Evolutionary conservation across 257 asterid species (phyloP), one percentile per base, ranked within the genome.

Genomic region (Ajuga chamaepitys): DNA sequence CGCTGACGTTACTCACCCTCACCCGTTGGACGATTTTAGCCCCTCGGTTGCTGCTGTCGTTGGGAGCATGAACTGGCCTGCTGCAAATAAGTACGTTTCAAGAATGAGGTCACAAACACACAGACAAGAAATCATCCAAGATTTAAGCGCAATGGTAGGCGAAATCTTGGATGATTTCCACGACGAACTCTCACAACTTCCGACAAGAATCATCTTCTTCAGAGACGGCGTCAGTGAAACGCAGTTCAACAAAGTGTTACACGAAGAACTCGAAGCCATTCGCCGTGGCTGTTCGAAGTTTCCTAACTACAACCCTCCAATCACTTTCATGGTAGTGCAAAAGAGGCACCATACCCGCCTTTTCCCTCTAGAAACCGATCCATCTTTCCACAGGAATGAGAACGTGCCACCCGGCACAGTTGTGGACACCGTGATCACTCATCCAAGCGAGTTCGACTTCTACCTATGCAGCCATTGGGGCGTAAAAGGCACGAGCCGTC

Each of bases 171-270:
- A 83, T 5, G 99, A 90, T 32, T 94, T 94, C 66, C 55, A 46
- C 0, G 77, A 72, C 1, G 95, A 90, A 42, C 81, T 73, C 24
- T 77, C 82, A 0, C 25, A 70, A 40, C 95, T 94, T 25, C 99
- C 99, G 0, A 63, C 46, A 6, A 78, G 95, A 48, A 89, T 94
- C 62, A 66, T 94, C 35, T 94, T 94, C 70, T 94, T 94, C 74
- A 75, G 97, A n/a, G 99, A 94, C 20, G 99, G 99, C 2, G 97
- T 94, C 0, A 94, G 99, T 38, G 97, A 94, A 62, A 90, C 97
- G 0, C 97, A 90, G 59, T 94, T 94, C 80, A 40, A 80, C 11
- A 86, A 88, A 71, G 95, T 94, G 2, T 76, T 90, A 9, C 68
- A 73, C 1, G 84, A 83, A 14, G 99, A 94, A 52, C 78, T 86